These are phyloP conservation scores for Silene conica DNA, from an alignment of 148 eudicot species.

Conservation along the genomic window DNA sequence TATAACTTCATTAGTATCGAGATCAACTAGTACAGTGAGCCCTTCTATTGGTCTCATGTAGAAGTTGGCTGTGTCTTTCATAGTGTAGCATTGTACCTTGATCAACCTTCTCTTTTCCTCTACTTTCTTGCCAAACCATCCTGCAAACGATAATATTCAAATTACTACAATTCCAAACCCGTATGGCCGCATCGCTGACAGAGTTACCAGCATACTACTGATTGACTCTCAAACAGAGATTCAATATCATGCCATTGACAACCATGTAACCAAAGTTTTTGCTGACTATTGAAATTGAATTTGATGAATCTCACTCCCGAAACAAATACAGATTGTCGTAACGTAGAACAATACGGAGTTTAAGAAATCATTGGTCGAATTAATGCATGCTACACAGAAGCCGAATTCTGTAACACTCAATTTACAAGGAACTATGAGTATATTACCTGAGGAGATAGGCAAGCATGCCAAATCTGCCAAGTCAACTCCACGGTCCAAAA, in stretches of 20 bases:
- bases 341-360: too few species aligned
- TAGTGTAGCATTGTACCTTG: conserved; percentile 79
- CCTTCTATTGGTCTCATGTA: conserved; percentile 99
- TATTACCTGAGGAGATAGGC: conserved; percentile 57
- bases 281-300: too few species aligned
- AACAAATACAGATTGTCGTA: too few species aligned
- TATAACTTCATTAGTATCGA: conserved; percentile 65
- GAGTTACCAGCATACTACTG: too few species aligned
- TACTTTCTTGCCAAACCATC: conserved; percentile 64
- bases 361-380: too few species aligned
- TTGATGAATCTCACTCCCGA: too few species aligned
- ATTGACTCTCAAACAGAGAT: too few species aligned
- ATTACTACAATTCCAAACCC: too few species aligned
- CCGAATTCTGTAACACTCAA: neutral
- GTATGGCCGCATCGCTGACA: too few species aligned
- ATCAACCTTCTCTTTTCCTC: conserved; percentile 75
- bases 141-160: conserved; percentile 20
- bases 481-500: conserved; percentile 66
- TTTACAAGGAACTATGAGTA: neutral
- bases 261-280: too few species aligned
- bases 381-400: neutral
- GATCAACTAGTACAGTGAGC: conserved; percentile 71
- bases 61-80: conserved; percentile 72
- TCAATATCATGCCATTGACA: too few species aligned
- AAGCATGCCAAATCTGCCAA: conserved; percentile 72